Percentiles rank a stretch among this genome's conserved stretches.
These are phyloP conservation scores for Exophiala phaeomuriformis DNA, from an alignment of 2,329 filamentous ascomycete genomes.

Conservation along the genomic window DNA sequence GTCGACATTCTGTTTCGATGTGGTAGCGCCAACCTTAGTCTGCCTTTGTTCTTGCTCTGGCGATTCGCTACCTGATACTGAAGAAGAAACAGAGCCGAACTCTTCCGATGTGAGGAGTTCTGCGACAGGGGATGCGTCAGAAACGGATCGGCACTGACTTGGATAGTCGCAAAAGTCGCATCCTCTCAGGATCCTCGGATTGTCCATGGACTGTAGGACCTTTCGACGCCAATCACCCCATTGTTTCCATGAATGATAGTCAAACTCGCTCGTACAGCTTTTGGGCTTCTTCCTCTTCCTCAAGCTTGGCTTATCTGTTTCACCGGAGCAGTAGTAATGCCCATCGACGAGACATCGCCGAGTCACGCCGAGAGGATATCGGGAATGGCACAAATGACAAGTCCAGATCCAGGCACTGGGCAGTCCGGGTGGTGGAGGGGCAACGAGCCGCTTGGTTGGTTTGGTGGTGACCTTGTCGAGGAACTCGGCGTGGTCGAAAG, in stretches of 20 bases:
- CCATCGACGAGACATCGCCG: conserved; percentile 49
- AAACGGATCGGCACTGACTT: conserved; percentile 23
- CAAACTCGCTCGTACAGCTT: conserved; percentile 47
- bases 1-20: background rate
- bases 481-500: conserved; percentile 14
- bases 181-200: conserved; percentile 6
- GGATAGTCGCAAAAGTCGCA: conserved; percentile 26
- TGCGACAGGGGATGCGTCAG: conserved; percentile 3
- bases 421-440: conserved; percentile 14
- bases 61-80: background rate
- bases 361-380: conserved; percentile 45
- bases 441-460: background rate
- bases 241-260: conserved; percentile 46
- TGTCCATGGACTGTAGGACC: conserved; percentile 8
- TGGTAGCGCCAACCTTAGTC: too few relatives aligned
- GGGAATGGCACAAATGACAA: conserved; percentile 45
- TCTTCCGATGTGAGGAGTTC: background rate
- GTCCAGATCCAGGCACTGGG: conserved; percentile 44
- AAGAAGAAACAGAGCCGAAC: background rate
- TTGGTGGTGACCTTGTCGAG: background rate
- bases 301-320: conserved; percentile 17
- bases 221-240: conserved; percentile 39
- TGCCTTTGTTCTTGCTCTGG: too few relatives aligned
- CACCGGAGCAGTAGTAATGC: conserved; percentile 47
- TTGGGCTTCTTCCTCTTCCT: conserved; percentile 33